phyloP scores from a whole-genome alignment of 2,329 filamentous ascomycete species.

The Verticillium zaregamsianum region DNA sequence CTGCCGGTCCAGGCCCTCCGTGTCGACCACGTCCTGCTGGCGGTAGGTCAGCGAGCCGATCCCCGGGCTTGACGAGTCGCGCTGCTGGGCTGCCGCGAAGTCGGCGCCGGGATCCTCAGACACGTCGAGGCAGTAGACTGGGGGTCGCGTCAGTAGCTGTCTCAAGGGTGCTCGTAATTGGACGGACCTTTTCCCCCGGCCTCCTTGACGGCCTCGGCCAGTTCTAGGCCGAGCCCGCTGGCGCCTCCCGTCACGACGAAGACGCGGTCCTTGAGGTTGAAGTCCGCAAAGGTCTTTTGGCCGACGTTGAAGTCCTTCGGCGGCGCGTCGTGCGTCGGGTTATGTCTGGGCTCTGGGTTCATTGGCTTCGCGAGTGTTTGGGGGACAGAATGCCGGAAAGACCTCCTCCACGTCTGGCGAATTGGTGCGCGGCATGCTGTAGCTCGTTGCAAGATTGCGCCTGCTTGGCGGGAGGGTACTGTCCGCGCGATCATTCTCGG shows the following conservation, averaged over 20 bases:
- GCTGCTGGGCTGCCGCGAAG: constrained; percentile 56
- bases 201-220: constrained; percentile 70
- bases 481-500: neutral
- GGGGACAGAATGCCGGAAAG: neutral
- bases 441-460: neutral
- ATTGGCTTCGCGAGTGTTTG: constrained; percentile 10
- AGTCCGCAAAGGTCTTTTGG: constrained; percentile 54
- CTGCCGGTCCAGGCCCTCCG: constrained; percentile 50
- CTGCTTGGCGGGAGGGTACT: neutral
- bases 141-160: neutral
- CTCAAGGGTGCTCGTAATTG: neutral
- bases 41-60: constrained; percentile 62
- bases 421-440: neutral
- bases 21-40: constrained; percentile 64
- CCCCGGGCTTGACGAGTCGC: constrained; percentile 31
- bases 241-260: constrained; percentile 69
- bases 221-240: constrained; percentile 67
- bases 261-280: constrained; percentile 63
- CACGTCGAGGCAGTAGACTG: constrained; percentile 56
- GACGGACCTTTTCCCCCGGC: constrained; percentile 62
- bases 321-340: constrained; percentile 17
- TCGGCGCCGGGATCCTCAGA: constrained; percentile 46
- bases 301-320: constrained; percentile 20
- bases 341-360: constrained; percentile 20
- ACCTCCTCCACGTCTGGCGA: neutral